phyloP scores from a whole-genome alignment of 23 red algal species.

The Agarophyton chilense region DNA sequence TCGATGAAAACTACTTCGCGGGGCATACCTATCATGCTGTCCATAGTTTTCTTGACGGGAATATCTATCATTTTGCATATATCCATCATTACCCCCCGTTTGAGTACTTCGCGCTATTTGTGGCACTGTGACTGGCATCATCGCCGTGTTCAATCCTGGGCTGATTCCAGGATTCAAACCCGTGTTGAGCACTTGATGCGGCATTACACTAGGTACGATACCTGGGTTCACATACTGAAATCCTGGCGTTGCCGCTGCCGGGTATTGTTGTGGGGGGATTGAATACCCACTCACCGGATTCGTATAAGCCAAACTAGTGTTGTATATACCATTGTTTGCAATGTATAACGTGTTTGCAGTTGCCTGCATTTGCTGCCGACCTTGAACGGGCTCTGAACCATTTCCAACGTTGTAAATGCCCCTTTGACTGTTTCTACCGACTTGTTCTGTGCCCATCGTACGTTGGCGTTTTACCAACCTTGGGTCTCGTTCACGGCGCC shows the following conservation, averaged over 20 bases:
- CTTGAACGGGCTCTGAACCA: background rate
- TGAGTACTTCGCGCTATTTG: background rate
- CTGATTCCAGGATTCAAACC: background rate
- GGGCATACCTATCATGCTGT: background rate
- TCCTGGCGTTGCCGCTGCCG: conserved; percentile 31
- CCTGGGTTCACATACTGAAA: conserved; percentile 37
- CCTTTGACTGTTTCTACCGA: background rate
- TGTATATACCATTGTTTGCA: background rate
- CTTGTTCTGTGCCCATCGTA: conserved; percentile 10
- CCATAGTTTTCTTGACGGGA: conserved; percentile 3
- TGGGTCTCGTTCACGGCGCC: conserved; percentile 34
- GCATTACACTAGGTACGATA: background rate
- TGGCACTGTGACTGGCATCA: background rate
- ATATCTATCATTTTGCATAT: conserved; percentile 4
- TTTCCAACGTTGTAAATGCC: conserved; percentile 12
- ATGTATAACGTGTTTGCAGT: background rate
- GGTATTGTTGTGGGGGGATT: background rate
- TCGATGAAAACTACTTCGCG: background rate
- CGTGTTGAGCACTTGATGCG: background rate
- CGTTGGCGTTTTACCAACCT: conserved; percentile 41
- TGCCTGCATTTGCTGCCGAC: background rate
- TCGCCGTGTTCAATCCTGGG: background rate
- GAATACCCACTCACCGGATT: background rate
- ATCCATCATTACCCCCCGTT: background rate
- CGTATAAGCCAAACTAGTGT: background rate